Base-by-base conservation (phyloP, 805 yeast genomes). In the Nakazawaea wickerhamii region DNA sequence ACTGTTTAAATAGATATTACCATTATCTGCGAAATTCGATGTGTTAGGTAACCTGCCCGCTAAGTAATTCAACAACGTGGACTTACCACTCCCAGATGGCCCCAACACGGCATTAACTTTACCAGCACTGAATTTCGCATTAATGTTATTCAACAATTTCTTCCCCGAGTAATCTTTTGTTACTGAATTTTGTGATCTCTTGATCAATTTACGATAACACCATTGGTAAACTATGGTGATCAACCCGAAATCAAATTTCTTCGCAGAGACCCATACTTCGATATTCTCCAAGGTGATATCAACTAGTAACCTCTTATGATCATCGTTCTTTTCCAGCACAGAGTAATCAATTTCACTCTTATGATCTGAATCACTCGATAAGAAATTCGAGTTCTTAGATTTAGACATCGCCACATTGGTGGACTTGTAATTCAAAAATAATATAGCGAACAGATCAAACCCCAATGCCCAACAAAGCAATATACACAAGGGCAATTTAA, bases 21-120 rank as follows among this genome's bases (percentile, higher is more conserved):
- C 85, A 3, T n/a, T 9, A 17, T 15, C 19, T 4, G 25, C 21
- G 31, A 37, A 43, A 46, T 51, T 59, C 2, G 71, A 65, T 13
- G 17, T 33, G 4, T 15, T 32, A 10, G 62, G 60, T 8, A 80
- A 56, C 40, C 93, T 67, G 18, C 80, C 77, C 17, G 93, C 79
- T 15, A 84, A 62, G 28, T 71, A 60, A 54, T 81, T 84, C 48
- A 84, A 60, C 34, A 84, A 55, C 0, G 90, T 77, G 0, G 88
- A 79, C 53, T 84, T 84, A 8, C 91, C 93, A 0, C 84, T 77
- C 0, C 91, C 91, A 1, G 89, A 82, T 0, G 91, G 90, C 0
- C 93, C 93, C 80, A 84, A 75, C 34, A 84, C 81, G 4, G 81
- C 86, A 54, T 81, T 84, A 8, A 84, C 64, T 32, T 74, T 67